A percentile compares a stretch with the other conserved stretches of the same genome.
phyloP scores from a whole-genome alignment of 2,329 filamentous ascomycete species.

The Beauveria caledonica region DNA sequence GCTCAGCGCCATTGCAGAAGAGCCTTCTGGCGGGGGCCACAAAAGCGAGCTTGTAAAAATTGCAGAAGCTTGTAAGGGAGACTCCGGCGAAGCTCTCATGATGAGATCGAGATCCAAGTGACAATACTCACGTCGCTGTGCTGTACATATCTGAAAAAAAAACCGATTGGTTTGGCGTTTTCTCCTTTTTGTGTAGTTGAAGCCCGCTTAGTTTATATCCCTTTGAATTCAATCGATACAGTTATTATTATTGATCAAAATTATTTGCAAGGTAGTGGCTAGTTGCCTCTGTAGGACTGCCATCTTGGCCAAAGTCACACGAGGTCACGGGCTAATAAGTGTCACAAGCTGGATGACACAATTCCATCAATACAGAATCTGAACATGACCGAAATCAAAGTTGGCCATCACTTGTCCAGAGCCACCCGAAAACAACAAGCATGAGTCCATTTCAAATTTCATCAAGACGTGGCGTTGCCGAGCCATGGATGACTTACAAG shows the following conservation, averaged over 20 bases:
- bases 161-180: neutral
- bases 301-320: no score
- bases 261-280: neutral
- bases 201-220: slow-evolving; percentile 7
- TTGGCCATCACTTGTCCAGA: neutral
- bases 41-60: neutral
- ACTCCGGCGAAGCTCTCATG: slow-evolving; percentile 8
- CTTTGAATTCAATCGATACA: slow-evolving; percentile 5
- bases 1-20: slow-evolving; percentile 39
- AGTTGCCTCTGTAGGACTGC: neutral
- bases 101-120: slow-evolving; percentile 1
- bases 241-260: neutral
- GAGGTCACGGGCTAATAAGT: no score
- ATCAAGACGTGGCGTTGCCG: neutral
- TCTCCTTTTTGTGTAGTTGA: neutral
- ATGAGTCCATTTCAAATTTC: neutral
- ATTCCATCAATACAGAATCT: neutral
- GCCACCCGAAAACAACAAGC: neutral
- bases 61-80: neutral
- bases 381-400: neutral
- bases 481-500: neutral
- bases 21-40: slow-evolving; percentile 17
- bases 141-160: neutral
- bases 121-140: neutral
- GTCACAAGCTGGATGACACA: no score